Conservation (phyloP, 129 eudicot genomes). For the Centrapalus pauciflorus region DNA sequence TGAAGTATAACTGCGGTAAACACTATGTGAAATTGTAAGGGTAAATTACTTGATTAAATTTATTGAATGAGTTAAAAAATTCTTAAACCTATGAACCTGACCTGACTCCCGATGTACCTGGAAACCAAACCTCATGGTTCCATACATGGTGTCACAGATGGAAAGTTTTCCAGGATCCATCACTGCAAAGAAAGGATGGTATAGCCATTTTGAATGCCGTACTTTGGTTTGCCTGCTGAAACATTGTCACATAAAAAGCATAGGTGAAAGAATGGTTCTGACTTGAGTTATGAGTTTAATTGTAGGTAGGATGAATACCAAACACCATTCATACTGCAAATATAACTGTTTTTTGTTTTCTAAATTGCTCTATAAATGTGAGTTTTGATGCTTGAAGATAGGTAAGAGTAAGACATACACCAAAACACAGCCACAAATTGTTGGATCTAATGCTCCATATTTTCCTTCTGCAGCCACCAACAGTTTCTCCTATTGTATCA, state of each 20-base stretch:
- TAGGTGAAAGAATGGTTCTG: neutral
- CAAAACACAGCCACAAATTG: neutral
- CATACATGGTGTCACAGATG: no score
- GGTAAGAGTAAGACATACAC: neutral
- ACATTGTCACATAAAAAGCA: neutral
- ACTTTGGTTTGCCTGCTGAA: neutral
- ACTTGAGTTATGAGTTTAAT: neutral
- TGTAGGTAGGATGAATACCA: neutral
- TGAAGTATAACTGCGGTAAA: no score
- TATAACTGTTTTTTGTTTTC: neutral
- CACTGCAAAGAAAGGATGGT: no score
- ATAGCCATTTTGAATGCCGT: neutral
- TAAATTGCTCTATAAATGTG: neutral
- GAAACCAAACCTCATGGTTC: no score
- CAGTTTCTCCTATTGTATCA: conserved; percentile 47
- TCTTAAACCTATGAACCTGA: no score
- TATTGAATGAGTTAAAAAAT: no score
- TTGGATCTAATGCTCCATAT: conserved; percentile 11
- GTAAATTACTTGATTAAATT: no score
- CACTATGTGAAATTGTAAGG: no score
- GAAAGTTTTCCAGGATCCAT: no score
- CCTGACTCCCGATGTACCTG: no score
- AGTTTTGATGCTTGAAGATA: neutral
- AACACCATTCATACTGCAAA: neutral
- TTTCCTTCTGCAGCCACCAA: conserved; percentile 46